Conservation (phyloP, 2,329 filamentous ascomycete genomes). For the Hirsutella thompsonii region DNA sequence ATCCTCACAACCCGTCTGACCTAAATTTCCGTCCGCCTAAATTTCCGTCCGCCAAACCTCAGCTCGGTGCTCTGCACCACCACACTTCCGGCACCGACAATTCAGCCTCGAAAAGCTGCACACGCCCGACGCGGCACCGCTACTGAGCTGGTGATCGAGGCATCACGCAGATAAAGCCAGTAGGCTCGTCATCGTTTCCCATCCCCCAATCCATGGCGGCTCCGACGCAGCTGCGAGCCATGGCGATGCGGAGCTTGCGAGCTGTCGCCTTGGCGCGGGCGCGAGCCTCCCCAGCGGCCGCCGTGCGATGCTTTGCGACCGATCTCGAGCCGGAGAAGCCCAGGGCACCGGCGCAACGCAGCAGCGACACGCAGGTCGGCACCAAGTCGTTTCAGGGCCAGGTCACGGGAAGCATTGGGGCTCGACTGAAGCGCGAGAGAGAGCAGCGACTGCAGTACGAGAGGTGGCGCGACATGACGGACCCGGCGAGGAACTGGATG, state of each 20-base stretch:
- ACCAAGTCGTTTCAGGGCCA: constrained; percentile 42
- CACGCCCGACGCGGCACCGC: no score
- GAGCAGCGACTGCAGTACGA: constrained; percentile 39
- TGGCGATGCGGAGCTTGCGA: constrained; percentile 15
- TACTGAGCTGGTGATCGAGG: no score
- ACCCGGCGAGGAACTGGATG: constrained; percentile 33
- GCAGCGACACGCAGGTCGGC: constrained; percentile 25
- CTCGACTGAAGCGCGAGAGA: constrained; percentile 40
- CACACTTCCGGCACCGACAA: no score
- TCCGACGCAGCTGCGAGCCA: constrained; percentile 20
- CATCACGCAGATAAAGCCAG: no score
- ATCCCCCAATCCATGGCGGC: background rate
- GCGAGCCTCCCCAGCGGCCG: constrained; percentile 9
- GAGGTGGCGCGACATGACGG: constrained; percentile 24
- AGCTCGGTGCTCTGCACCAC: no score
- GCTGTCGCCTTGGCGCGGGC: background rate
- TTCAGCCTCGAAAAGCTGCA: no score
- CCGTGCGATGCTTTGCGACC: constrained; percentile 19
- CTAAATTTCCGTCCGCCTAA: no score
- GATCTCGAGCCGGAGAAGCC: constrained; percentile 22
- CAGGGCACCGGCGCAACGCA: constrained; percentile 13
- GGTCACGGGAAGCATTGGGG: constrained; percentile 44
- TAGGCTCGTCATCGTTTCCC: no score
- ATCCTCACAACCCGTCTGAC: no score
- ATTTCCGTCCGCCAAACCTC: no score